A percentile compares a stretch with the other conserved stretches of the same genome.
Conservation (phyloP, 2,329 filamentous ascomycete species). For the Cladorrhinum sp. region DNA sequence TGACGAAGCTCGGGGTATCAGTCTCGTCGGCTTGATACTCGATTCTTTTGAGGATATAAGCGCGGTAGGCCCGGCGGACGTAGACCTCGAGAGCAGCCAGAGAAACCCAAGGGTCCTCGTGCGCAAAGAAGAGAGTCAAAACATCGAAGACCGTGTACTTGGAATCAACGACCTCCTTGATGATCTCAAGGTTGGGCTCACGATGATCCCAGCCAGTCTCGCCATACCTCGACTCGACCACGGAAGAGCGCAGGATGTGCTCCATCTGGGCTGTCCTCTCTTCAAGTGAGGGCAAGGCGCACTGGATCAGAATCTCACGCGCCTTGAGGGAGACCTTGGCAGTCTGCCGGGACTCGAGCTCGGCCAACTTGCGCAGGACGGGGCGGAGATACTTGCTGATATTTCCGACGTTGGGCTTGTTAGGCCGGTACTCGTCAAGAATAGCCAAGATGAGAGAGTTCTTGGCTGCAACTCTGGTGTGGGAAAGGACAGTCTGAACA, state of each 20-base stretch:
- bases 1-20: conserved; percentile 67
- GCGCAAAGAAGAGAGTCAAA: conserved; percentile 88
- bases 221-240: conserved; percentile 94
- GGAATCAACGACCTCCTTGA: conserved; percentile 98
- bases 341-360: conserved; percentile 79
- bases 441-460: conserved; percentile 91
- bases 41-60: conserved; percentile 85
- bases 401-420: conserved; percentile 85
- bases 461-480: conserved; percentile 89
- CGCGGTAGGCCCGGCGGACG: conserved; percentile 92
- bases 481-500: conserved; percentile 85
- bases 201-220: conserved; percentile 97
- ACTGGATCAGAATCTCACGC: conserved; percentile 95
- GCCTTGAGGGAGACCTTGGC: conserved; percentile 97
- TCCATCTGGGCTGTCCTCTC: conserved; percentile 97
- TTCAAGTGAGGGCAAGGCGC: conserved; percentile 90
- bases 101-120: conserved; percentile 91
- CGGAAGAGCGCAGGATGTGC: conserved; percentile 92
- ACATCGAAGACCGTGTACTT: conserved; percentile 99
- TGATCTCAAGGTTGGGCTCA: conserved; percentile 81
- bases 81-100: conserved; percentile 94
- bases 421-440: conserved; percentile 89
- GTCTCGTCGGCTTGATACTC: conserved; percentile 80
- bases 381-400: conserved; percentile 84
- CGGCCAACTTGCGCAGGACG: conserved; percentile 79